Evolutionary conservation across 495 filamentous ascomycete genomes (phyloP), one percentile per base, ranked within the genome.

Genomic region (Terfezia boudieri): DNA sequence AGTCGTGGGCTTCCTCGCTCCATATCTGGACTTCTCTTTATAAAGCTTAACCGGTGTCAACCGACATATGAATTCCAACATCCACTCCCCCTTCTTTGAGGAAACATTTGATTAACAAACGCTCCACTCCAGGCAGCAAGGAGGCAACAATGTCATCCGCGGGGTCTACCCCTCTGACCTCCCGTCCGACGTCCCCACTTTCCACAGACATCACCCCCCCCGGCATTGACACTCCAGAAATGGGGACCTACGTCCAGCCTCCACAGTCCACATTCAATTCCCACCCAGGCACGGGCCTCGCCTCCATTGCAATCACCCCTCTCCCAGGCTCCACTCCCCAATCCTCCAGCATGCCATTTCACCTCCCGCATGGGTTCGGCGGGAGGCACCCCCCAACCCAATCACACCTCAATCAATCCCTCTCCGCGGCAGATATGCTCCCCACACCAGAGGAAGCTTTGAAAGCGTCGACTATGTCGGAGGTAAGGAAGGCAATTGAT

Each of bases 401-500:
- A 20, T 48, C 43, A 48, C 43, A 14, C 43, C 43, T 20, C 14
- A 14, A 14, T 0, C 43, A 48, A 48, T 48, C 10, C 56, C 59
- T 0, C 52, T 61, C 17, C 46, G 61, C 12, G 37, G 53, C 7
- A 52, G 41, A 46, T 46, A 2, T 20, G 2, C 17, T 46, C 2
- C 41, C 41, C 12, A 46, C 41, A 46, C 4, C 17, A 14, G 41
- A 46, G 8, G 4, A 46, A 20, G 12, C 41, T 4, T 9, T 52
- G 12, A 54, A 50, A 3, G 59, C 53, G 4, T 60, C 57, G 11
- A 60, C 59, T 9, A 65, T 65, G 63, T 37, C 49, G 1, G 63
- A 65, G 10, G 63, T 65, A 20, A 59, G 63, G 14, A 5, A 58
- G 14, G 63, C 51, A 9, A 65, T 65, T 32, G 63, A 65, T 32